Evolutionary conservation across 331 rosid genomes (phyloP).

Genomic region (Malus hybrid): DNA sequence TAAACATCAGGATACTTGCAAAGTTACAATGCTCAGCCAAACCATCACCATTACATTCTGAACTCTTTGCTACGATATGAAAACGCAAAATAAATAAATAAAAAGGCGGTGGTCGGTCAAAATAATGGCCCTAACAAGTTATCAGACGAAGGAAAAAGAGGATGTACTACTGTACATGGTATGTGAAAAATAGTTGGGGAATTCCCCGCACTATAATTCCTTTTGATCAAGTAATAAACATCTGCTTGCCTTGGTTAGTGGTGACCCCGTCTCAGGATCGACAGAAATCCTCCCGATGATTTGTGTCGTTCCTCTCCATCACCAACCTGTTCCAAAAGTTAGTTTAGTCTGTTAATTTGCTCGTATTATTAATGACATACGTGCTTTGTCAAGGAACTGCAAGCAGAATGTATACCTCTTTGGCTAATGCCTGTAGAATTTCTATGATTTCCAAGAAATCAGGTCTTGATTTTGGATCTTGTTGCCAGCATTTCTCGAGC

Average conservation of each 20-base stretch:
- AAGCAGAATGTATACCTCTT: conserved; percentile 45
- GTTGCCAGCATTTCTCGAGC: conserved; percentile 89
- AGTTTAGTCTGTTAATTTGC: not conserved
- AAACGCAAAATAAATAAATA: not conserved
- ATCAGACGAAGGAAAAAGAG: not conserved
- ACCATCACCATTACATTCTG: conserved; percentile 7
- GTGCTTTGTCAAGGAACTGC: not conserved
- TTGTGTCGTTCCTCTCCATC: conserved; percentile 70
- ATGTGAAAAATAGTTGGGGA: conserved; percentile 7
- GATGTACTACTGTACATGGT: conserved; percentile 42
- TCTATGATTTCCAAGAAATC: conserved; percentile 76
- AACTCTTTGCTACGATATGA: not conserved
- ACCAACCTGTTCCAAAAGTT: conserved; percentile 42
- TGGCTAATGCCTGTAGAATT: conserved; percentile 51
- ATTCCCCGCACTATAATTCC: conserved; percentile 26
- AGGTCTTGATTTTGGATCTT: conserved; percentile 72
- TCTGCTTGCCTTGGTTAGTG: conserved; percentile 29
- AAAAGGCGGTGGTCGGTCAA: conserved; percentile 16
- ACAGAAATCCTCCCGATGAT: conserved; percentile 56
- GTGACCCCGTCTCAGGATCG: conserved; percentile 70
- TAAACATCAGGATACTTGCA: conserved; percentile 4
- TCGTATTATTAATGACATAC: no score
- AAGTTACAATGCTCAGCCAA: conserved; percentile 19
- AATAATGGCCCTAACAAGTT: not conserved
- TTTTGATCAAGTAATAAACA: conserved; percentile 19